A percentile compares a stretch with the other conserved stretches of the same genome.
phyloP scores from a whole-genome alignment of 2,329 filamentous ascomycete species.

The Xylariaceae sp. region DNA sequence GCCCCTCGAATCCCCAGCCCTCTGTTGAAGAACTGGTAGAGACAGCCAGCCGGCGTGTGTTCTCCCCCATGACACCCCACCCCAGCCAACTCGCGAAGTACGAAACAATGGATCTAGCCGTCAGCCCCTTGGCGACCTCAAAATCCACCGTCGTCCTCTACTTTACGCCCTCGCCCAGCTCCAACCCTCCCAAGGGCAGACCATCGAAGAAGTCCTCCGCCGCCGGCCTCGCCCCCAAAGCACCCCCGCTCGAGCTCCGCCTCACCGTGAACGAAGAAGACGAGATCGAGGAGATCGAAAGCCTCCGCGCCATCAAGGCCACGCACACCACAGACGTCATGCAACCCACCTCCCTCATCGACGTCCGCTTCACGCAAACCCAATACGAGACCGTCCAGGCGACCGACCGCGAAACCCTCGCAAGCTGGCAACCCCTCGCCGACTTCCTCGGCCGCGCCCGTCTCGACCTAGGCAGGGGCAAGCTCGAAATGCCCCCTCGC shows the following conservation, averaged over 20 bases:
- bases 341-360: constrained; percentile 43
- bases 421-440: constrained; percentile 33
- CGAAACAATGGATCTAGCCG: constrained; percentile 21
- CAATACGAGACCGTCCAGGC: constrained; percentile 32
- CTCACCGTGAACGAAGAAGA: constrained; percentile 34
- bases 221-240: constrained; percentile 21
- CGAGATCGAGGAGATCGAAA: constrained; percentile 31
- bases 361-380: constrained; percentile 43
- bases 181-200: background rate
- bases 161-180: constrained; percentile 37
- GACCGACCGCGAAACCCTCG: constrained; percentile 21
- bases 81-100: constrained; percentile 40
- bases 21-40: constrained; percentile 13
- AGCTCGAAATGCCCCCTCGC: constrained; percentile 35
- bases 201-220: background rate
- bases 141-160: constrained; percentile 40
- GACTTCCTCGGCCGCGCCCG: constrained; percentile 42
- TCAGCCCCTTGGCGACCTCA: constrained; percentile 21
- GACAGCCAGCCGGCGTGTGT: constrained; percentile 31
- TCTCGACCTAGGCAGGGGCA: constrained; percentile 42
- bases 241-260: constrained; percentile 36
- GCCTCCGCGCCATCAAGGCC: constrained; percentile 37
- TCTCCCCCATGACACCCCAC: constrained; percentile 45
- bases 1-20: constrained; percentile 13
- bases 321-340: constrained; percentile 40